A percentile compares a stretch with the other conserved stretches of the same genome.
Evolutionary conservation across 495 filamentous ascomycete species (phyloP).

Genomic region (Penicillium odoratum): DNA sequence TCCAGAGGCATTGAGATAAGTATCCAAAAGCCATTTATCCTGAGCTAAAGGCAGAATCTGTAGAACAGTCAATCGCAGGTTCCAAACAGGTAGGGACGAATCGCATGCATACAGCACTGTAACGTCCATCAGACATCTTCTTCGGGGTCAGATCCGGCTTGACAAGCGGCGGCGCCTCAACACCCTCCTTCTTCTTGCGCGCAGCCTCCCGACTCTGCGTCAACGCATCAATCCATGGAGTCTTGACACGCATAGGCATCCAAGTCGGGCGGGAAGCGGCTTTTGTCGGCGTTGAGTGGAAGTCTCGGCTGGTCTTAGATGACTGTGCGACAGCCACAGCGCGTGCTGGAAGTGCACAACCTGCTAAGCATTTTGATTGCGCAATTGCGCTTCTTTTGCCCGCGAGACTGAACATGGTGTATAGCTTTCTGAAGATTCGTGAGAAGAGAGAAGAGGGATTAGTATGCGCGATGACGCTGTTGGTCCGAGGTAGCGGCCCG

Average conservation of each 20-base stretch:
- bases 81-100: neutral
- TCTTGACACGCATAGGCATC: conserved; percentile 60
- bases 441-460: conserved; percentile 7
- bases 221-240: conserved; percentile 70
- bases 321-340: conserved; percentile 12
- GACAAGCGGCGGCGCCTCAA: conserved; percentile 23
- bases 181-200: conserved; percentile 28
- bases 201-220: conserved; percentile 49
- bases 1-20: conserved; percentile 66
- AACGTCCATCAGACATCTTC: conserved; percentile 65
- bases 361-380: conserved; percentile 14
- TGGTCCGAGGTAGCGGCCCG: conserved; percentile 14
- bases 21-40: conserved; percentile 70
- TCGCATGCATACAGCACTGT: conserved; percentile 53
- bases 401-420: conserved; percentile 24
- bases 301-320: conserved; percentile 22
- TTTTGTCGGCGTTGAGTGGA: conserved; percentile 32
- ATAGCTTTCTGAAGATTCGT: neutral
- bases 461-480: conserved; percentile 19
- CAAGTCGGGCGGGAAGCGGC: conserved; percentile 36
- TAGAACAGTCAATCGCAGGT: conserved; percentile 16
- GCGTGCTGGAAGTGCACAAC: conserved; percentile 12
- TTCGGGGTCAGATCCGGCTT: conserved; percentile 58
- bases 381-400: conserved; percentile 21
- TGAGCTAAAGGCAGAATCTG: conserved; percentile 65